Evolutionary conservation across 192 early-diverging fungal species (phyloP).

Genomic region (Diversispora eburnea): DNA sequence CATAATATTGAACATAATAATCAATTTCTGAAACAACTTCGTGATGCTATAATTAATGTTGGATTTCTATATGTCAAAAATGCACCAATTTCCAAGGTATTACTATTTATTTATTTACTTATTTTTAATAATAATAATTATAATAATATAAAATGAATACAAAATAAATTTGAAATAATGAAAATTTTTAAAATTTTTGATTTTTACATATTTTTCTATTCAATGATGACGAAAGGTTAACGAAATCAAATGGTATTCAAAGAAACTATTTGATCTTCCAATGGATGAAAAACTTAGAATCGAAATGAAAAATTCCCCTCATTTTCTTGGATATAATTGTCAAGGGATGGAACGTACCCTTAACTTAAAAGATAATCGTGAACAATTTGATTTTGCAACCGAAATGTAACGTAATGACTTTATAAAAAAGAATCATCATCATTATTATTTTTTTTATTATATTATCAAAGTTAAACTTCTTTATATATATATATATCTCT

Average conservation of each 20-base stretch:
- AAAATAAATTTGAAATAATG: no score
- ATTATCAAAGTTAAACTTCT: no score
- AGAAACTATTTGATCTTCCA: not conserved
- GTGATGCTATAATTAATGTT: not conserved
- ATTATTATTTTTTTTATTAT: no score
- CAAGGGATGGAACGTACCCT: not conserved
- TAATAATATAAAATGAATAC: no score
- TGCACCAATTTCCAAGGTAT: not conserved
- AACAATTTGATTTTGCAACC: not conserved
- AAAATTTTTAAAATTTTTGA: not conserved
- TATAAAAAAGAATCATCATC: no score
- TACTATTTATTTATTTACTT: not conserved
- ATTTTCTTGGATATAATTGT: not conserved
- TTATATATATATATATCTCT: no score
- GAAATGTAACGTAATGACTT: not conserved
- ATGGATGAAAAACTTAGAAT: not conserved
- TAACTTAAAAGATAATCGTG: not conserved
- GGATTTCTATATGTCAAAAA: not conserved
- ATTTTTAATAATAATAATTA: no score
- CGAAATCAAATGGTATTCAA: not conserved
- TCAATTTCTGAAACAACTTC: not conserved
- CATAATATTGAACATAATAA: not conserved
- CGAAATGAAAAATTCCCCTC: not conserved
- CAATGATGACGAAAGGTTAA: not conserved
- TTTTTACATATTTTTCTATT: not conserved